These are phyloP conservation scores for Xylaria sp. DNA, from an alignment of 2,329 filamentous ascomycete species.

Conservation along the genomic window DNA sequence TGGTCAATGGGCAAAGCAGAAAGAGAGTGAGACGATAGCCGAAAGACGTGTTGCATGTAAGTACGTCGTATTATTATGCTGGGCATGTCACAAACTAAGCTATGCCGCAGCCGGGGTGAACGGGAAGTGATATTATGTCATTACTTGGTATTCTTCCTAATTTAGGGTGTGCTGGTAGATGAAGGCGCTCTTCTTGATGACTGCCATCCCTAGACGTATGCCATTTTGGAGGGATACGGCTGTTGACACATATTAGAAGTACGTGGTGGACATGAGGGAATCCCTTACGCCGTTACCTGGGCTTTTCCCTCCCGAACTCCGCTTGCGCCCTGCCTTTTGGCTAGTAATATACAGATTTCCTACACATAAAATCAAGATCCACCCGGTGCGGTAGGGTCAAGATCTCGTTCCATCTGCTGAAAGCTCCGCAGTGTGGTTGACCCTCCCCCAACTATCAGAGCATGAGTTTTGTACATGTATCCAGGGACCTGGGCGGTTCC, in stretches of 20 bases:
- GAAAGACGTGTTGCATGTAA: background rate
- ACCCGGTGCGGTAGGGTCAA: background rate
- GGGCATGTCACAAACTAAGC: background rate
- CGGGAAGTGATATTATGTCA: background rate
- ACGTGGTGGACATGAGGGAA: slow-evolving; percentile 14
- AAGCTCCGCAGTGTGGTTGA: background rate
- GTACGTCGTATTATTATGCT: background rate
- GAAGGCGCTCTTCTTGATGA: background rate
- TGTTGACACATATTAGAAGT: slow-evolving; percentile 13
- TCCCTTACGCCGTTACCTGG: slow-evolving; percentile 23
- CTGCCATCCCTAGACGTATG: background rate
- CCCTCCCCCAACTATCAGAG: background rate
- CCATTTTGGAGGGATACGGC: background rate
- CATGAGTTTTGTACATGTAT: background rate
- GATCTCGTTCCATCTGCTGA: background rate
- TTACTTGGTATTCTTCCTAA: slow-evolving; percentile 1
- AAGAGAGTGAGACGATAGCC: background rate
- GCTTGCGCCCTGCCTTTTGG: slow-evolving; percentile 16
- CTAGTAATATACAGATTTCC: slow-evolving; percentile 19
- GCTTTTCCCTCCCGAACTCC: slow-evolving; percentile 28
- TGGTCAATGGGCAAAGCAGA: background rate
- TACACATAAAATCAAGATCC: background rate
- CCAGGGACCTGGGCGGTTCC: background rate
- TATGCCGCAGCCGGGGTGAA: background rate
- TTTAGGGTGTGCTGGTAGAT: background rate